A percentile compares a stretch with the other conserved stretches of the same genome.
These are phyloP conservation scores for Musa acuminata DNA, from an alignment of 176 grass and related monocot species.

Conservation along the genomic window DNA sequence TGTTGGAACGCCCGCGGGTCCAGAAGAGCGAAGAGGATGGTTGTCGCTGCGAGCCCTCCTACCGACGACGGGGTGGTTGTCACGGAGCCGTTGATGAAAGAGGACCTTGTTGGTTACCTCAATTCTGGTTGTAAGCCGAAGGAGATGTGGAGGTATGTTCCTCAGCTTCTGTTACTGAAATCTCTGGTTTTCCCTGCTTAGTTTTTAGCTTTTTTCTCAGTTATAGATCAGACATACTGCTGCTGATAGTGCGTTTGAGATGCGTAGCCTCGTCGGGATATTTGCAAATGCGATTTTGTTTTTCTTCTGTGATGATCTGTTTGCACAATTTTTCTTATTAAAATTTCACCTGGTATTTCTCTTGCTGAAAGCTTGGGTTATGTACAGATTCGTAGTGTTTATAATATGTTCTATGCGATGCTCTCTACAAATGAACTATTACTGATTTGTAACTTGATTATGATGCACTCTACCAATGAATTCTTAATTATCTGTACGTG, in stretches of 20 bases:
- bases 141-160: constrained; percentile 71
- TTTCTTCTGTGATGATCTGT: not conserved
- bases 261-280: not conserved
- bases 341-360: too few species aligned
- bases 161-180: too few species aligned
- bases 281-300: not conserved
- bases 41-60: constrained; percentile 63
- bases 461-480: too few species aligned
- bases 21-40: constrained; percentile 18
- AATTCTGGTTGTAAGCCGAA: constrained; percentile 82
- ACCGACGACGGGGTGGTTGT: constrained; percentile 64
- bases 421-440: too few species aligned
- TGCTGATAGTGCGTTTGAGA: not conserved
- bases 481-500: too few species aligned
- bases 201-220: too few species aligned
- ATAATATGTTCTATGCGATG: too few species aligned
- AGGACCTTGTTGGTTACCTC: constrained; percentile 78
- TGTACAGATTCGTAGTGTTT: too few species aligned
- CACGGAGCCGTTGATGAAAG: constrained; percentile 80
- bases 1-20: not conserved
- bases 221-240: not conserved
- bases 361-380: too few species aligned
- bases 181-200: too few species aligned
- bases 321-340: too few species aligned
- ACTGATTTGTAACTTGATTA: too few species aligned